Evolutionary conservation across 331 rosid genomes (phyloP).

Genomic region (Malus hybrid): DNA sequence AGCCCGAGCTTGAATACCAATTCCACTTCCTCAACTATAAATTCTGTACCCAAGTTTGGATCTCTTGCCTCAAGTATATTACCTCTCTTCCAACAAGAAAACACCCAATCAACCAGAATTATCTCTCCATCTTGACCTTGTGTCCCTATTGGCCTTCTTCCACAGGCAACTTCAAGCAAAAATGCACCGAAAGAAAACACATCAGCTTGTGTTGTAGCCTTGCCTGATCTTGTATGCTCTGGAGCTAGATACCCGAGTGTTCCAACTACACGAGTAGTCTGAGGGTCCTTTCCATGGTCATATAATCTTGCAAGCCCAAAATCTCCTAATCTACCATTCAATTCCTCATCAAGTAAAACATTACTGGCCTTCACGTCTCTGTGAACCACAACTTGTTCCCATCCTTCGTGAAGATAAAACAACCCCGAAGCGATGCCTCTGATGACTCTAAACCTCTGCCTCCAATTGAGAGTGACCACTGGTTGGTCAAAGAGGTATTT

Average conservation of each 20-base stretch:
- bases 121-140: not conserved
- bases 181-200: conserved; percentile 24
- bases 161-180: conserved; percentile 22
- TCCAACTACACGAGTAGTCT: conserved; percentile 21
- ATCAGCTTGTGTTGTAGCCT: conserved; percentile 7
- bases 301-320: conserved; percentile 27
- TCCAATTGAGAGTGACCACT: conserved; percentile 13
- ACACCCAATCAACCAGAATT: conserved; percentile 20
- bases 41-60: conserved; percentile 1
- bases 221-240: conserved; percentile 10
- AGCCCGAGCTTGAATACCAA: conserved; percentile 32
- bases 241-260: conserved; percentile 30
- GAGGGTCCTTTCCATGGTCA: conserved; percentile 22
- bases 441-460: conserved; percentile 24
- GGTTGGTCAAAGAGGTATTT: conserved; percentile 6
- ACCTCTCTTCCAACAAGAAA: conserved; percentile 3
- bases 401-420: conserved; percentile 30
- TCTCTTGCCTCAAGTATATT: conserved; percentile 13
- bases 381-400: conserved; percentile 34
- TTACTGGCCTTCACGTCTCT: conserved; percentile 38
- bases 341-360: conserved; percentile 21
- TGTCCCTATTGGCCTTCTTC: conserved; percentile 21
- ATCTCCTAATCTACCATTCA: conserved; percentile 24
- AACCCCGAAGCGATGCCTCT: conserved; percentile 28
- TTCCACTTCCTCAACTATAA: conserved; percentile 16